Evolutionary conservation across 148 eudicot genomes (phyloP).

Genomic region (Vaccinium darrowii): DNA sequence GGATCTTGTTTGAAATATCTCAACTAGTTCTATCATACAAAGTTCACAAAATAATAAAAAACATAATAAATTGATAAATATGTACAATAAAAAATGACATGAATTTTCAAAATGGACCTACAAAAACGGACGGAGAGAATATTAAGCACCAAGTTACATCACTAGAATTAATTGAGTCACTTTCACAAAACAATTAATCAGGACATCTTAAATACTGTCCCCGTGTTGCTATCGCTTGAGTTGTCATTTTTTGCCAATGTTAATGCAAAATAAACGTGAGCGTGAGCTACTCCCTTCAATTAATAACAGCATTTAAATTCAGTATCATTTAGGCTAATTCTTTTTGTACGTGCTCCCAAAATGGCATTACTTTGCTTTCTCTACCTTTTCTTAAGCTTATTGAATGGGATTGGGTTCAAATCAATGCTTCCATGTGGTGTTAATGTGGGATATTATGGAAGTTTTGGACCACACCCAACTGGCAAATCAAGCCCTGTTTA

Average conservation of each 20-base stretch:
- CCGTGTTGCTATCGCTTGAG: background rate
- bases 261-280: constrained; percentile 1
- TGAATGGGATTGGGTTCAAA: background rate
- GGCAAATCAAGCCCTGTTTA: background rate
- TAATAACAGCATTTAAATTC: too few relatives aligned
- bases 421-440: background rate
- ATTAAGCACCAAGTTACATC: background rate
- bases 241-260: background rate
- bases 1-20: too few relatives aligned
- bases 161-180: background rate
- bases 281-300: background rate
- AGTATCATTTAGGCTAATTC: background rate
- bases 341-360: background rate
- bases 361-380: background rate
- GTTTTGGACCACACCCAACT: background rate
- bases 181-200: background rate
- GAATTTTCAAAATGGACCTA: too few relatives aligned
- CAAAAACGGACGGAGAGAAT: too few relatives aligned
- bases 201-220: background rate
- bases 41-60: too few relatives aligned
- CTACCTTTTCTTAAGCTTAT: background rate
- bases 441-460: background rate
- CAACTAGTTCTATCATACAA: too few relatives aligned
- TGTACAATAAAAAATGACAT: too few relatives aligned
- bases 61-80: too few relatives aligned